Conservation (phyloP, 805 yeast genomes). For the Kuraishia ogatae region DNA sequence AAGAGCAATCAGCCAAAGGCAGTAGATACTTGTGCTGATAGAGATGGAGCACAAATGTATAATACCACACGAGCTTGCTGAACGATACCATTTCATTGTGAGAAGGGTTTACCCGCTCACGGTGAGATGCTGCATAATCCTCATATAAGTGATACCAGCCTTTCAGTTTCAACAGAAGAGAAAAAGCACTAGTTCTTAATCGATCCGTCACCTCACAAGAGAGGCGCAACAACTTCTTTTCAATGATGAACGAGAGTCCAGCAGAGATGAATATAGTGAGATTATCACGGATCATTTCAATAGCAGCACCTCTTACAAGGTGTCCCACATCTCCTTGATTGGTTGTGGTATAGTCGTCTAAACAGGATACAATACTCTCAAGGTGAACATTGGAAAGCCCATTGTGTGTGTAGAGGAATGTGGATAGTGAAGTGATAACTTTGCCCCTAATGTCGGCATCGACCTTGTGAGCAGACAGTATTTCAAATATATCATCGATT, state of each 20-base stretch:
- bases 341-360: slow-evolving; percentile 74
- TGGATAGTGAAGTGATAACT: slow-evolving; percentile 17
- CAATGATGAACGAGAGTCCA: slow-evolving; percentile 12
- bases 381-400: slow-evolving; percentile 4
- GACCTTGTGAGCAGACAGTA: slow-evolving; percentile 17
- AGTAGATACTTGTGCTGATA: slow-evolving; percentile 10
- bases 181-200: slow-evolving; percentile 34
- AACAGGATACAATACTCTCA: slow-evolving; percentile 23
- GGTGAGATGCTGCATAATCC: slow-evolving; percentile 1
- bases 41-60: slow-evolving; percentile 14
- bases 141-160: slow-evolving; percentile 10
- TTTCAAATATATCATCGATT: slow-evolving; percentile 14
- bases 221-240: slow-evolving; percentile 38
- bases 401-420: slow-evolving; percentile 8
- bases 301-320: slow-evolving; percentile 47
- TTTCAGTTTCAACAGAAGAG: slow-evolving; percentile 22
- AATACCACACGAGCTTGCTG: slow-evolving; percentile 17
- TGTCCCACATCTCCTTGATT: slow-evolving; percentile 92
- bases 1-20: not conserved
- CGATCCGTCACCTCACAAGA: slow-evolving; percentile 57
- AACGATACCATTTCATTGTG: slow-evolving; percentile 8
- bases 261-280: slow-evolving; percentile 6
- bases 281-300: slow-evolving; percentile 29
- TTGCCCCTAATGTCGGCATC: slow-evolving; percentile 20
- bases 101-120: not conserved